Base-by-base conservation (phyloP, 1,284 basidiomycete genomes). In the Tilletia indica region DNA sequence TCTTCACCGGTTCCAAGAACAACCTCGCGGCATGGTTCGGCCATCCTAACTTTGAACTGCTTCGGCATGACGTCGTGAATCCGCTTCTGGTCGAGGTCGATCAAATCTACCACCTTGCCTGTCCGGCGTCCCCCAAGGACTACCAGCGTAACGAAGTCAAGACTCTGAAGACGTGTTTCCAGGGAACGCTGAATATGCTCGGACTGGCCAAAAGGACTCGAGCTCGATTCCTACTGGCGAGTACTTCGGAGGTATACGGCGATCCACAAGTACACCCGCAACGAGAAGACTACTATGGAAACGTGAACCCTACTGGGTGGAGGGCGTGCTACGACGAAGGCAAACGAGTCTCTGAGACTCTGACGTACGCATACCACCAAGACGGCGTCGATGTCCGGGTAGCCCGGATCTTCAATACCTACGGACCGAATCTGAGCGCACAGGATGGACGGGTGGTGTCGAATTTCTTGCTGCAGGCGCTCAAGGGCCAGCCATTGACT, bases 281-380 rank as follows among this genome's bases (percentile, higher is more conserved):
- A 85, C 89, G 87, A 72, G 94, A 97, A 72, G 73, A 72, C 39
- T 79, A 80, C 68, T 73, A 74, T 45, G 79, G 96, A 66, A 92
- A 98, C 85, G 96, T 98, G 82, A 98, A 98, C 87, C 94, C 94
- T 63, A 97, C 95, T 78, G 95, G 96, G 38, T 93, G 93, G 73
- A 91, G 96, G 74, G 95, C 96, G 45, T 98, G 96, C 86, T 99
- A 99, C 85, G 96, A 99, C 82, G 96, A 99, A 87, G 96, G 85
- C n/a, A 81, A 81, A 48, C 47, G 79, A 1, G 78, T 81, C 2
- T 78, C 79, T 5, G 79, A 81, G 70, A 81, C 79, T 2, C 68
- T 80, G 54, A 78, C 79, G 3, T 79, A 78, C 38, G 78, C 73
- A 16, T 36, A 56, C 8, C 38, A 80, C 78, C 95, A 97, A 85